Conservation (phyloP, 208 protist species). For the Acanthamoeba castellanii region DNA sequence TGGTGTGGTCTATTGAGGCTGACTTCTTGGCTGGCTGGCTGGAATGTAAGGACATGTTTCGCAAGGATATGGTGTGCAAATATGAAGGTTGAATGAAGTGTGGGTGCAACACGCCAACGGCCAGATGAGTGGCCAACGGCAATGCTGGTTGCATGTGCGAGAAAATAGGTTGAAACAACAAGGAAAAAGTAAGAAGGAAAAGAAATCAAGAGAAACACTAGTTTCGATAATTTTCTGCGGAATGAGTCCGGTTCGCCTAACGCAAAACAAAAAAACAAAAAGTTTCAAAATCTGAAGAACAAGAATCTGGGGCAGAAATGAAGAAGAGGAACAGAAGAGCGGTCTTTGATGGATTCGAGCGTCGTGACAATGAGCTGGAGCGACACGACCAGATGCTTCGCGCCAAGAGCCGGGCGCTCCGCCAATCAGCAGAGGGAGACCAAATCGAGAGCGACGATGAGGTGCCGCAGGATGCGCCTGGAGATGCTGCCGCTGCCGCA, state of each 20-base stretch:
- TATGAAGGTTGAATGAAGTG: too few species aligned
- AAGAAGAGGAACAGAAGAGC: neutral
- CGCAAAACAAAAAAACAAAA: neutral
- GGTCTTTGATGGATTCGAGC: conserved; percentile 33
- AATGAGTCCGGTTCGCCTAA: neutral
- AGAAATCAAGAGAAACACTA: neutral
- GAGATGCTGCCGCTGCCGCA: neutral
- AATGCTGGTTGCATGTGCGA: neutral
- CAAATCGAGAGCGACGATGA: neutral
- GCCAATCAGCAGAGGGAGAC: neutral
- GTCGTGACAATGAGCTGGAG: neutral
- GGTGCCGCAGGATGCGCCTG: neutral
- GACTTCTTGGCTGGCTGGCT: conserved; percentile 15
- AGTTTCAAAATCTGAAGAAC: neutral
- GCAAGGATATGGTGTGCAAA: neutral
- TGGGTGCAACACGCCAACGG: too few species aligned
- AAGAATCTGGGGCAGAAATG: neutral
- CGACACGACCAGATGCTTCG: neutral
- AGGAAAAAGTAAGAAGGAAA: neutral
- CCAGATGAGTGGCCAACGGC: neutral
- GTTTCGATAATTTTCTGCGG: neutral
- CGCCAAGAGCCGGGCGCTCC: neutral
- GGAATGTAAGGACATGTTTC: neutral
- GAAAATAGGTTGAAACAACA: neutral
- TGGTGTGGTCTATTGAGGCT: neutral